These are phyloP conservation scores for Laburnicola sp. DNA, from an alignment of 2,329 filamentous ascomycete genomes.

Conservation along the genomic window DNA sequence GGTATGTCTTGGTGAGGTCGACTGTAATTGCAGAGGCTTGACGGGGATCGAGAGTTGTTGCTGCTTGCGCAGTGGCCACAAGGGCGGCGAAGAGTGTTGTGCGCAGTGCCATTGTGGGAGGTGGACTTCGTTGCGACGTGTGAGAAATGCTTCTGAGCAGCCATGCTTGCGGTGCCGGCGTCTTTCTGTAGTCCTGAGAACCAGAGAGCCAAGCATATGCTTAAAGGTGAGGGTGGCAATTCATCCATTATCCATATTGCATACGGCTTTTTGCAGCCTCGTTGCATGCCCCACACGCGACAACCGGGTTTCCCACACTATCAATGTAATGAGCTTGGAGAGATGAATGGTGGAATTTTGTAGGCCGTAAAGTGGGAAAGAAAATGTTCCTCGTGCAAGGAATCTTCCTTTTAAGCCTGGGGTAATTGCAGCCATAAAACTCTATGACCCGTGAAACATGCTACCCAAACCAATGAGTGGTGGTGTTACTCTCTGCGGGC, in stretches of 20 bases:
- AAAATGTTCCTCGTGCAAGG: too few species aligned
- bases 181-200: neutral
- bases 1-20: conserved; percentile 50
- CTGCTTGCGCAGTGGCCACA: conserved; percentile 3
- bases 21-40: conserved; percentile 44
- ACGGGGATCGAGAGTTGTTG: conserved; percentile 10
- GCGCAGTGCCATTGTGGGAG: conserved; percentile 10
- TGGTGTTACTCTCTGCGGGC: too few species aligned
- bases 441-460: too few species aligned
- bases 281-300: conserved; percentile 1
- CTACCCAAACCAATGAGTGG: too few species aligned
- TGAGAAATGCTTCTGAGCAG: too few species aligned
- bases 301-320: conserved; percentile 3
- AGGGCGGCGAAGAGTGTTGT: conserved; percentile 15
- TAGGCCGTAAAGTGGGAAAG: too few species aligned
- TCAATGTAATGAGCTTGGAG: neutral
- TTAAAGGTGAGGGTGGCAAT: neutral
- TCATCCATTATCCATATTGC: conserved; percentile 15
- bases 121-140: neutral
- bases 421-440: too few species aligned
- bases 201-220: conserved; percentile 6
- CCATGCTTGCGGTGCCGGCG: neutral
- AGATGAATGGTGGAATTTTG: conserved; percentile 7
- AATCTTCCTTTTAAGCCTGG: too few species aligned
- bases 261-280: conserved; percentile 1